Base-by-base conservation (phyloP, 768 basidiomycete genomes). In the Leccinum aurantiacum region DNA sequence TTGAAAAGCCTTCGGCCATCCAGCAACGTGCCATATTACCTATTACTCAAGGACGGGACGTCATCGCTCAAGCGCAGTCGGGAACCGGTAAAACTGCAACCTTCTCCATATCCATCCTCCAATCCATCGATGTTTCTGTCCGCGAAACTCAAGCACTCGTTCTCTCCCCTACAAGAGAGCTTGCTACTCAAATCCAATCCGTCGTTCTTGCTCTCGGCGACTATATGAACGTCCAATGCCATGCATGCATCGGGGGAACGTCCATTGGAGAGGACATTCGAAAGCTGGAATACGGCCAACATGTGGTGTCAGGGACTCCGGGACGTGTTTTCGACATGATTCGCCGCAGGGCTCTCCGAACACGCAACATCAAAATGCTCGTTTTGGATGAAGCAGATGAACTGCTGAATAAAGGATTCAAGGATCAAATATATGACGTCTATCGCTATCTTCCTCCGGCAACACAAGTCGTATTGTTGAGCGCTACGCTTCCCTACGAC, bases 311-410 rank as follows among this genome's bases (percentile, higher is more conserved):
- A 49, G 96, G 96, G 24, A 98, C 96, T 8, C 96, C 96, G 41
- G 96, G 96, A 17, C 91, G 96, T 75, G 96, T 99, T 31, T 98
- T 96, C 71, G 96, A 99, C 78, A 98, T 98, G 95, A 98, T 99
- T 80, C 86, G 95, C 61, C 84, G 96, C 69, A 84, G 95, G 67
- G 90, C 90, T 69, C 82, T 99, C 61, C 87, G 93, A 60, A 98
- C 96, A 53, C 86, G 95, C 65, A 95, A 95, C 76, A 95, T 99
- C 84, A 98, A 99, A 80, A 95, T 98, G 91, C 84, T 96, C 51
- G 86, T 94, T 57, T 85, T 95, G 9, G 94, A 95, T 68, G 93
- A 95, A 77, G 95, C 95, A 59, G 96, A 99, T 73, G 95, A 98
- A 74, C 79, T 99, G 59, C 83, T 98, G 63, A 94, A 95, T 81